Evolutionary conservation across 495 filamentous ascomycete species (phyloP).

Genomic region (Tuber aestivum): DNA sequence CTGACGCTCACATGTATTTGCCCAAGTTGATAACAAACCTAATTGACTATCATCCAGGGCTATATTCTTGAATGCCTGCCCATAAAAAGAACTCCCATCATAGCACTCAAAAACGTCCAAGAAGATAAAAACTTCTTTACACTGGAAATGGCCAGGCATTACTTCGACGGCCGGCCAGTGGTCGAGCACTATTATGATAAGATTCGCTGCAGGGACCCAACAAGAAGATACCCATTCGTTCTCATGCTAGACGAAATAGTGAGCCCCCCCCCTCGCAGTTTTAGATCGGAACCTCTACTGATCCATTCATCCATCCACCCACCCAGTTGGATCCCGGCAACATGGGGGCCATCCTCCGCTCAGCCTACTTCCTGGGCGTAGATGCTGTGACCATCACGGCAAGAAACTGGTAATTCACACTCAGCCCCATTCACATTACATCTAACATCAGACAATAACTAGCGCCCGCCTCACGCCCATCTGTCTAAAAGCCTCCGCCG

Average conservation of each 20-base stretch:
- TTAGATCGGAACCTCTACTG: constrained; percentile 10
- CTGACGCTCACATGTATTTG: neutral
- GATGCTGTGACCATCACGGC: constrained; percentile 66
- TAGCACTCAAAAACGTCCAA: constrained; percentile 50
- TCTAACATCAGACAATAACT: constrained; percentile 37
- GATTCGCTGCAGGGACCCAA: constrained; percentile 41
- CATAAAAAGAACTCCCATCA: constrained; percentile 66
- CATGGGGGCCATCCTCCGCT: constrained; percentile 78
- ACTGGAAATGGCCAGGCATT: constrained; percentile 62
- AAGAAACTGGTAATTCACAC: constrained; percentile 38
- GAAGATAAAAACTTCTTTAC: constrained; percentile 48
- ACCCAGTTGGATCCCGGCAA: constrained; percentile 69
- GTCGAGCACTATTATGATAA: constrained; percentile 43
- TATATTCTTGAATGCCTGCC: constrained; percentile 82
- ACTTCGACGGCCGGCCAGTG: constrained; percentile 47
- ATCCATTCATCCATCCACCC: constrained; percentile 28
- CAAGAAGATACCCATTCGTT: constrained; percentile 63
- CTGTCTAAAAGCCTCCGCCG: constrained; percentile 77
- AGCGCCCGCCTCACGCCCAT: constrained; percentile 68
- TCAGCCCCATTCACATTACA: neutral
- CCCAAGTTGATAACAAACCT: neutral
- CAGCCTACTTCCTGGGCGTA: constrained; percentile 77
- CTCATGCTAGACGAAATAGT: constrained; percentile 73
- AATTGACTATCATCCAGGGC: constrained; percentile 46
- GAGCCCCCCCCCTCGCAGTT: constrained; percentile 23